Conservation (phyloP, 2,329 filamentous ascomycete species). For the Pseudocercospora vitis region DNA sequence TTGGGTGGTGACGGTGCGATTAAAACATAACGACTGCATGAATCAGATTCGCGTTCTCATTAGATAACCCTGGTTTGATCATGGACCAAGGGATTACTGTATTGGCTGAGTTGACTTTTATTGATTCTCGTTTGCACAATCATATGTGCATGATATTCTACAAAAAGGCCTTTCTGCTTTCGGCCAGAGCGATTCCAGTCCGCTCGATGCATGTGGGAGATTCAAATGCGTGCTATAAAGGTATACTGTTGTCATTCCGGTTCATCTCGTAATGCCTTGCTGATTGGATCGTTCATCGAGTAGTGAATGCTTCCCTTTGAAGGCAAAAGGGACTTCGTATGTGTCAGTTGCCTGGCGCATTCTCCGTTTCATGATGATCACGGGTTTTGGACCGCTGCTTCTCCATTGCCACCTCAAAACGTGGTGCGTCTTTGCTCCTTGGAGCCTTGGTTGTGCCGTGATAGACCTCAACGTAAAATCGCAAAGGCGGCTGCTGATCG, state of each 20-base stretch:
- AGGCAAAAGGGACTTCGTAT: too few species aligned
- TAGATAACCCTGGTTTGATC: conserved; percentile 3
- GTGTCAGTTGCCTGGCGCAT: not conserved
- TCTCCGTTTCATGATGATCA: conserved; percentile 9
- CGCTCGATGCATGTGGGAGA: conserved; percentile 6
- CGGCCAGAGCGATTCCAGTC: conserved; percentile 5
- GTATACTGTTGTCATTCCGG: conserved; percentile 1
- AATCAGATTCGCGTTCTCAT: conserved; percentile 2
- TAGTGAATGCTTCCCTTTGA: too few species aligned
- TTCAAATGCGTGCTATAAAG: not conserved
- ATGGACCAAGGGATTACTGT: not conserved
- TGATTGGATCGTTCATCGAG: not conserved
- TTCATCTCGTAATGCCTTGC: conserved; percentile 5
- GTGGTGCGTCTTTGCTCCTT: conserved; percentile 4
- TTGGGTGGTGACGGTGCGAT: not conserved
- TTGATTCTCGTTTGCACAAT: conserved; percentile 3
- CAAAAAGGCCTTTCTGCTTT: not conserved
- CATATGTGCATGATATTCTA: conserved; percentile 5
- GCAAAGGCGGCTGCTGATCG: conserved; percentile 1
- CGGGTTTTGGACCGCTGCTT: conserved; percentile 7
- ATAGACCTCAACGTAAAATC: conserved; percentile 16
- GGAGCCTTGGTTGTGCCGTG: conserved; percentile 6
- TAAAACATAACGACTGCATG: not conserved
- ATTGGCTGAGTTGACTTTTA: not conserved
- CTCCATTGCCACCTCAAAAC: conserved; percentile 13